Base-by-base conservation (phyloP, 345 rosid genomes). In the Nasturtium officinale region DNA sequence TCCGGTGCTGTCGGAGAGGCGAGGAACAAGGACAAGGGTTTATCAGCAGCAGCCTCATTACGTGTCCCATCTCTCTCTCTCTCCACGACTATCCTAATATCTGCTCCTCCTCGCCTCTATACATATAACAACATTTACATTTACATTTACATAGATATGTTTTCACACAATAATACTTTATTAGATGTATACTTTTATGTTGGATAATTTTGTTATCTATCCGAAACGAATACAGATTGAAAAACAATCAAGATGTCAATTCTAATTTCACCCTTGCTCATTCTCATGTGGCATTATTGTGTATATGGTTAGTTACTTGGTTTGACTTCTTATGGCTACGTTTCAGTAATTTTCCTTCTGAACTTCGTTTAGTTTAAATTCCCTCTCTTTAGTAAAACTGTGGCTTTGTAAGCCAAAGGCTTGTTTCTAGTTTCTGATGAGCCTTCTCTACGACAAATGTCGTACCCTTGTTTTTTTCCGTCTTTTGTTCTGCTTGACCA, bases 51-150 rank as follows among this genome's bases (percentile, higher is more conserved):
- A 56, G 55, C 56, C 69, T 75, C 21, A 73, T 78, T 52, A 87
- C 66, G 53, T 78, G 84, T 30, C 85, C 84, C 96, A 89, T 85
- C 65, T 69, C 63, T 23, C 2, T 23, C 25, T 2, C 25, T 2
- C 2, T 23, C 25, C 25, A 23, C 25, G 2, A 23, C 25, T 23
- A 23, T n/a, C 25, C 1, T 23, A 23, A 23, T 23, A 1, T 23
- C 25, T 23, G 25, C 25, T 23, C 25, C 25, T 23, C 2, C 25
- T 23, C 25, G 25, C 2, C 25, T 23, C 25, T 23, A n/a, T n/a
- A 23, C 25, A 23, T 23, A 23, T 23, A 23, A 1, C 25, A 23
- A 23, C 25, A 23, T 23, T 23, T n/a, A n/a, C n/a, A 23, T 23
- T 23, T 23, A 23, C 25, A 23, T 23, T 1, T 23, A 2, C 25